Base-by-base conservation (phyloP, 1,284 basidiomycete genomes). In the Dichomitus squalens region DNA sequence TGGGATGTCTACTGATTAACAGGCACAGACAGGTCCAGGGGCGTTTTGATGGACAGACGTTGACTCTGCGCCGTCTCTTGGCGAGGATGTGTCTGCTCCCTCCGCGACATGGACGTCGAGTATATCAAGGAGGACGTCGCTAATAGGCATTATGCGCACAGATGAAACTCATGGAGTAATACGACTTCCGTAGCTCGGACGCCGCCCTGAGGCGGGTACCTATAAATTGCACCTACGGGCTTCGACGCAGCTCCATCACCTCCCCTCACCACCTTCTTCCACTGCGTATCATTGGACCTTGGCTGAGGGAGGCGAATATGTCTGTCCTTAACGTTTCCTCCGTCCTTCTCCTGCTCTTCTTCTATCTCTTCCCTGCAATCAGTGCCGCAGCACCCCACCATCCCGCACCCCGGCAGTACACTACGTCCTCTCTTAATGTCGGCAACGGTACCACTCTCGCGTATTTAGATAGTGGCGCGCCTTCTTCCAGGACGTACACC, bases 381-480 rank as follows among this genome's bases (percentile, higher is more conserved):
- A 41, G 23, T 14, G 39, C 39, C 14, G 39, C 21, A 4, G 14
- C 20, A 2, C 12, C 11, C 39, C 39, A 25, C 39, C 21, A 12
- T 9, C 39, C 39, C 9, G 4, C 5, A 12, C 39, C 39, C 12
- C 39, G 39, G 8, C 6, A 9, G 11, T 25, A 23, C 21, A 41
- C 39, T 21, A 41, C 4, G 7, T 25, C 20, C 20, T 12, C 39
- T 41, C 39, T 41, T 23, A 25, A 41, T 41, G 39, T 41, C 35
- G 44, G 54, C 41, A 36, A 40, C 4, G 57, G 50, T n/a, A 59
- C 39, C 2, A n/a, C 49, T 44, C 53, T 64, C 4, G 34, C 49
- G 2, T 64, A 60, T 29, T 8, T 54, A 25, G 62, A 64, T 33
- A 59, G 53, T 33, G 62, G 62, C 7, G 44, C 49, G 3, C 62